Conservation (phyloP, 257 asterid genomes). For the Fraxinus cuspidata region DNA sequence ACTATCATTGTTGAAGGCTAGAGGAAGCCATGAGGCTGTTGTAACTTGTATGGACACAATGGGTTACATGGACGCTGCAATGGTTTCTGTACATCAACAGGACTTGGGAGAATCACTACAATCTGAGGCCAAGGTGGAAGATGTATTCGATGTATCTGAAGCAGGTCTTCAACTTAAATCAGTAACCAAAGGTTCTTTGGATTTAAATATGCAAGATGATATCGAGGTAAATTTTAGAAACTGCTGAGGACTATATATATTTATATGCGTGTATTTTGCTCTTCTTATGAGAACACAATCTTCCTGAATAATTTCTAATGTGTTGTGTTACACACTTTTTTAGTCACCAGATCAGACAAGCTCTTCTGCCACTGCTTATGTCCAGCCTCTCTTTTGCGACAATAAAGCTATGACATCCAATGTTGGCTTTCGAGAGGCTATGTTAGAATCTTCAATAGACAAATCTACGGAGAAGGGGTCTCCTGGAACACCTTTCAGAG, state of each 20-base stretch:
- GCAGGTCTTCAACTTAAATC: conserved; percentile 34
- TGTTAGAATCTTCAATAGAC: conserved; percentile 33
- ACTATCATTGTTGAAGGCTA: conserved; percentile 34
- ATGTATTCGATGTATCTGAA: conserved; percentile 34
- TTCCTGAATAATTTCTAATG: conserved; percentile 20
- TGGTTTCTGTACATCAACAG: conserved; percentile 27
- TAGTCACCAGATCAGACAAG: conserved; percentile 39
- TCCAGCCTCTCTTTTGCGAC: conserved; percentile 25
- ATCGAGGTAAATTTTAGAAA: conserved; percentile 35
- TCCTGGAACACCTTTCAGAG: conserved; percentile 32
- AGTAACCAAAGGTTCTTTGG: conserved; percentile 23
- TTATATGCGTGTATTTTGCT: neutral
- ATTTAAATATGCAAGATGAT: conserved; percentile 30
- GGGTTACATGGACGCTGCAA: conserved; percentile 27
- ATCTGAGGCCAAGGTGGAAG: conserved; percentile 27
- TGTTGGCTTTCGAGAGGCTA: conserved; percentile 31
- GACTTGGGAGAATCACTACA: conserved; percentile 25
- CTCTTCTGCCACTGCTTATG: conserved; percentile 30
- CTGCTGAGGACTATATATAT: neutral
- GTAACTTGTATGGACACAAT: conserved; percentile 29
- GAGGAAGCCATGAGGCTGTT: conserved; percentile 35
- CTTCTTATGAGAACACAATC: neutral
- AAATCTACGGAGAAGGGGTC: conserved; percentile 31
- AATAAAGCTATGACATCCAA: conserved; percentile 23
- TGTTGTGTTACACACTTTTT: conserved; percentile 20